Base-by-base conservation (phyloP, 2,329 filamentous ascomycete species). In the Aspergillus aculeatinus region DNA sequence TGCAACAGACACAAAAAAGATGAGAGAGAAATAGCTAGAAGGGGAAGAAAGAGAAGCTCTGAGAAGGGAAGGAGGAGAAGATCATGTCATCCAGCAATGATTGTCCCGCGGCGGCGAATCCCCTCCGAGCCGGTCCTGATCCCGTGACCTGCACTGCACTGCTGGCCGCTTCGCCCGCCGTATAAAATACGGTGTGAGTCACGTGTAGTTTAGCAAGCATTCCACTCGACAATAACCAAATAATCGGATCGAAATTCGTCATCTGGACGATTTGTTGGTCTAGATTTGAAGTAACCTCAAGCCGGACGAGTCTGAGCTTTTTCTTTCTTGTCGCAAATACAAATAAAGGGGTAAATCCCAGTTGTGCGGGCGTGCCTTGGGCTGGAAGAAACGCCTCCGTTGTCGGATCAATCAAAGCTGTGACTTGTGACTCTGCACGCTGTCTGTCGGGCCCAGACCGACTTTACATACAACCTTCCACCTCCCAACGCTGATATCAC, bases 111-210 rank as follows among this genome's bases (percentile, higher is more conserved):
- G 23, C 31, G 48, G 59, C 31, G 65, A 48, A 29, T 29, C 27
- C 27, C 27, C 27, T 29, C 27, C 27, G 27, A 2, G 5, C 27
- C 7, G 9, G 2, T 29, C 7, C 27, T 42, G 54, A 61, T 54
- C 69, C 60, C 72, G 69, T 75, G 72, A 74, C 69, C 33, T 16
- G 14, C 33, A 35, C 60, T 74, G 72, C 72, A 58, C 64, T 31
- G 65, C 33, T 74, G 67, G 72, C 71, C 70, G 71, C 67, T 60
- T 67, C 53, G 68, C 35, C 60, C 44, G 21, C 72, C 69, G 72
- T 69, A 75, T 10, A 33, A 50, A 23, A 9, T 35, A 14, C 23
- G 19, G 51, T 62, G 63, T 68, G 66, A 67, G 67, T 75, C 73
- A 75, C 73, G 72, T 75, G 23, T 5, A 23, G 23, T 23, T 23